Percentiles rank a stretch among this genome's conserved stretches.
These are phyloP conservation scores for Russula ochroleuca DNA, from an alignment of 768 basidiomycete genomes.

Conservation along the genomic window DNA sequence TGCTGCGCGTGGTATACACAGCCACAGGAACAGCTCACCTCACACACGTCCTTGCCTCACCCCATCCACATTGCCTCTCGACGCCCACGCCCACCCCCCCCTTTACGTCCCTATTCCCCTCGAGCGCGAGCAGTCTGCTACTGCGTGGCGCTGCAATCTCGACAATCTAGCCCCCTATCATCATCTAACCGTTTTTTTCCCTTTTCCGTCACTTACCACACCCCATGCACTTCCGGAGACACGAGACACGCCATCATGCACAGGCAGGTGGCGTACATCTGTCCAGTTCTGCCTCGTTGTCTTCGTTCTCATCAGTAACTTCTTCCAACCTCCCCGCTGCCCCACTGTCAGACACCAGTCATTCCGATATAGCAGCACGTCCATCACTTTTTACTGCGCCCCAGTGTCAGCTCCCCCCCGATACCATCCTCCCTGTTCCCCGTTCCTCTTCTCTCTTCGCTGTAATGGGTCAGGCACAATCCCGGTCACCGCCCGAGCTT, in stretches of 20 bases:
- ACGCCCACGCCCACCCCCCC: conserved; percentile 4
- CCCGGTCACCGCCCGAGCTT: conserved; percentile 28
- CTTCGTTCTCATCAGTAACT: conserved; percentile 44
- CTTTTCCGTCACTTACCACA: conserved; percentile 7
- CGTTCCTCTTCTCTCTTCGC: conserved; percentile 34
- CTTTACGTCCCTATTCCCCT: conserved; percentile 25
- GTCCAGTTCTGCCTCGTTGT: conserved; percentile 39
- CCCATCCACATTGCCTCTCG: conserved; percentile 25
- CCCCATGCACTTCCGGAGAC: conserved; percentile 26
- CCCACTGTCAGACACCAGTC: conserved; percentile 36
- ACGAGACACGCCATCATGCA: conserved; percentile 20
- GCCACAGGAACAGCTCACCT: conserved; percentile 7
- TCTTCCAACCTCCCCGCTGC: conserved; percentile 40
- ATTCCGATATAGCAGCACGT: conserved; percentile 41
- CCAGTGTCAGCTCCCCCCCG: conserved; percentile 31
- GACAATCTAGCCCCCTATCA: conserved; percentile 26
- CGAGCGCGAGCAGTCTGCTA: conserved; percentile 19
- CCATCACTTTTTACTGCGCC: conserved; percentile 31
- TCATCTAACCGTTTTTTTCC: conserved; percentile 8
- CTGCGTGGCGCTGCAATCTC: conserved; percentile 22
- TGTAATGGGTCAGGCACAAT: conserved; percentile 41
- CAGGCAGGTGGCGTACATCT: conserved; percentile 33
- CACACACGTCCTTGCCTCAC: conserved; percentile 24
- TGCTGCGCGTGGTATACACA: background rate
- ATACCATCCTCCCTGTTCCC: conserved; percentile 32